phyloP scores from a whole-genome alignment of 2,329 filamentous ascomycete species.

The Ascochyta viciae-villosae region DNA sequence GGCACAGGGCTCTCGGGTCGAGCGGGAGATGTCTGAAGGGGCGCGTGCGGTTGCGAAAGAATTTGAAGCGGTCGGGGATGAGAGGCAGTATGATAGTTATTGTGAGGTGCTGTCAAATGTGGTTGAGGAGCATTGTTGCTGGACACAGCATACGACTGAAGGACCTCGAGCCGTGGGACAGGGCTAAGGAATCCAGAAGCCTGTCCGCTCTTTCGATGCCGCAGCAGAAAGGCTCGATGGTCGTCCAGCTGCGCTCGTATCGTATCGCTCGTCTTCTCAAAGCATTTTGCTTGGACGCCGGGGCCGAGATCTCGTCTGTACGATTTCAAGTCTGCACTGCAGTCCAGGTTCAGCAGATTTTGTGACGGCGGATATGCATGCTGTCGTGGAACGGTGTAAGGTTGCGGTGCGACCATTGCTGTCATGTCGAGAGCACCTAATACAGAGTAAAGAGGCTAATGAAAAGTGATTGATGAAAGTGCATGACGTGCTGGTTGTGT shows the following conservation, averaged over 20 bases:
- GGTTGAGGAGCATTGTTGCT: not conserved
- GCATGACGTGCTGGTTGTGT: slow-evolving; percentile 3
- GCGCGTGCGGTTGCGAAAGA: slow-evolving; percentile 17
- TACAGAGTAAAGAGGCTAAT: not conserved
- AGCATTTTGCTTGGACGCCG: slow-evolving; percentile 29
- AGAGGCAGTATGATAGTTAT: slow-evolving; percentile 8
- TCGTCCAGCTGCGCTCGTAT: slow-evolving; percentile 29
- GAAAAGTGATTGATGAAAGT: not conserved
- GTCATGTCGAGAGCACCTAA: not conserved
- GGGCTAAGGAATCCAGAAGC: slow-evolving; percentile 13
- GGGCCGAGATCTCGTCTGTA: slow-evolving; percentile 33
- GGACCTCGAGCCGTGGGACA: slow-evolving; percentile 18
- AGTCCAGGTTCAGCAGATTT: slow-evolving; percentile 30
- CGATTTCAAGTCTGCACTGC: slow-evolving; percentile 29
- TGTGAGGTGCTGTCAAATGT: slow-evolving; percentile 1
- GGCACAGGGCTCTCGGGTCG: slow-evolving; percentile 3
- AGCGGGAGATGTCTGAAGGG: slow-evolving; percentile 6
- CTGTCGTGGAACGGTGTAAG: slow-evolving; percentile 22
- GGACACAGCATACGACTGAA: slow-evolving; percentile 10
- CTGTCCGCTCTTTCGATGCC: slow-evolving; percentile 13
- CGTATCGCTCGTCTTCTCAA: slow-evolving; percentile 29
- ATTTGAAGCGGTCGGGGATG: slow-evolving; percentile 17
- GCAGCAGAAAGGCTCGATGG: slow-evolving; percentile 27
- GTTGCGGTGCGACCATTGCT: slow-evolving; percentile 16
- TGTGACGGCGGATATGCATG: slow-evolving; percentile 12